Evolutionary conservation across 148 eudicot species (phyloP), one percentile per base, ranked within the genome.

Genomic region (Fagopyrum tataricum): DNA sequence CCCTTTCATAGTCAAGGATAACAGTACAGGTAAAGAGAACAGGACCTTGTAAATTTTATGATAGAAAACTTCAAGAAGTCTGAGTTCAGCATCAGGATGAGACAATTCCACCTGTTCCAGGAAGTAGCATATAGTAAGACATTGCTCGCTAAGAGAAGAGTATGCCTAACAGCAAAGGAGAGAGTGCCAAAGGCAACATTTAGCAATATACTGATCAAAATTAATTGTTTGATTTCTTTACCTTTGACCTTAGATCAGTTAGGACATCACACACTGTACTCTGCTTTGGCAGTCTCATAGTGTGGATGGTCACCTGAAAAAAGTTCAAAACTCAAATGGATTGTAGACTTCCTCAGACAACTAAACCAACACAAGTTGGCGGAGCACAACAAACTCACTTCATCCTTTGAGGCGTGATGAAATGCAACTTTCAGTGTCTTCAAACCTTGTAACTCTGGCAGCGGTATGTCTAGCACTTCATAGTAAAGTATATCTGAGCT

Each of bases 201-300:
- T 40, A 41, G 1, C 14, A 39, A 58, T 20, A 73, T 20, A 73
- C 4, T 58, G 10, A 58, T 39, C 69, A 64, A 10, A 10, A 23
- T 42, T 41, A 42, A 53, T 17, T 37, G 26, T 23, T 53, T 8
- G 66, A 73, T 20, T 17, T 47, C 23, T 73, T 69, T 52, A 76
- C 78, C 78, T 76, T 76, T 41, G 67, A 15, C 67, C 70, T 76
- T 42, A 76, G 67, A 68, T 76, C 78, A 68, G 55, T 52, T 11
- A 76, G 52, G 41, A 76, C 92, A 82, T 90, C 96, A 39, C 89
- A 90, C 31, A 91, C 93, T 67, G 91, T 91, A 79, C 96, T 91
- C 75, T 88, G 88, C 76, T 88, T 91, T 47, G 96, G 93, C 83
- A 91, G 72, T 75, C 96, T 81, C 59, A 76, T 69, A 20, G 73